Conservation (phyloP, 768 basidiomycete species). For the Termitomyces sp. region DNA sequence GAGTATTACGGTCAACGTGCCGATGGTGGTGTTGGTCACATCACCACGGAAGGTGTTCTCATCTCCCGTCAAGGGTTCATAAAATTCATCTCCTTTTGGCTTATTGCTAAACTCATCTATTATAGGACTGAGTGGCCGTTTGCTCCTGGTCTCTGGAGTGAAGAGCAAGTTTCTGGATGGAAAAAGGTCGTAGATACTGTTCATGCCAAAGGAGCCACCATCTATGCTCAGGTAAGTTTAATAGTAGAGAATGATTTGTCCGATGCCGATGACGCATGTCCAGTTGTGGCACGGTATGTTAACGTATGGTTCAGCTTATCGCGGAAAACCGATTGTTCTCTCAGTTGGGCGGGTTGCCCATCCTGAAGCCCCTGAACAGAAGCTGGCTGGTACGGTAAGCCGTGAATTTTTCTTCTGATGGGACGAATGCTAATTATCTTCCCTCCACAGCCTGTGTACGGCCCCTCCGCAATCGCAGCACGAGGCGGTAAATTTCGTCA, state of each 20-base stretch:
- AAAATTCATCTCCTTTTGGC: not conserved
- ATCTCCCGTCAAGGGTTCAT: slow-evolving; percentile 37
- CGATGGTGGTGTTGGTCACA: slow-evolving; percentile 28
- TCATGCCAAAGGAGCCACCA: slow-evolving; percentile 37
- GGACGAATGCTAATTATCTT: not conserved
- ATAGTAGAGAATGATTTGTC: not conserved
- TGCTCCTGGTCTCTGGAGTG: slow-evolving; percentile 43
- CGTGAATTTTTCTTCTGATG: not conserved
- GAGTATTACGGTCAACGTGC: slow-evolving; percentile 36
- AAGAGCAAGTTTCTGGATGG: slow-evolving; percentile 40
- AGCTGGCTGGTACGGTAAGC: slow-evolving; percentile 26
- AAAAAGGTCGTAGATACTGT: slow-evolving; percentile 42
- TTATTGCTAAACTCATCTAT: not conserved
- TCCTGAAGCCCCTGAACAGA: slow-evolving; percentile 35
- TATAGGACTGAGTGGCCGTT: slow-evolving; percentile 37
- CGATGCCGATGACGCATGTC: not conserved
- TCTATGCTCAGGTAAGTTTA: slow-evolving; percentile 36
- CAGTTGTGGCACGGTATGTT: slow-evolving; percentile 35
- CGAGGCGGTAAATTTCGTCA: slow-evolving; percentile 36
- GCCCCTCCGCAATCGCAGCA: slow-evolving; percentile 38
- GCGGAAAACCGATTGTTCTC: not conserved
- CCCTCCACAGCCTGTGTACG: slow-evolving; percentile 35
- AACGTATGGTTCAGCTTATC: not conserved
- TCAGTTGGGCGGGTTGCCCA: slow-evolving; percentile 31
- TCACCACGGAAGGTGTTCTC: slow-evolving; percentile 32